Evolutionary conservation across 768 basidiomycete genomes (phyloP).

Genomic region (Mycena rosella): DNA sequence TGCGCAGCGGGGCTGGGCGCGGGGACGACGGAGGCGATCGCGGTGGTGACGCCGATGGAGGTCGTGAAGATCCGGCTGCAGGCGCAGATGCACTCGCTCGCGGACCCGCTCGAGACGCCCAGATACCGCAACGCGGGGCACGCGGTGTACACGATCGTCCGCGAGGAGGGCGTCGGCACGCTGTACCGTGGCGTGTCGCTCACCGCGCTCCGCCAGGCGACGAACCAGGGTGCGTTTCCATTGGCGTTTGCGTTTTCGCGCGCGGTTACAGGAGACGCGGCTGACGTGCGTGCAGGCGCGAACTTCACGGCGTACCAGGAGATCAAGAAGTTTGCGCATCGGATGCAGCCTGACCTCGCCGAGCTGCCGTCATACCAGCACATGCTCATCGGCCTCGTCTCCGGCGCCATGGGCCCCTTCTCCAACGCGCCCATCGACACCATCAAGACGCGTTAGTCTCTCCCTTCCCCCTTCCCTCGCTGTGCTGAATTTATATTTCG

Average conservation of each 20-base stretch:
- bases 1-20: constrained; percentile 83
- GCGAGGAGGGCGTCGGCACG: constrained; percentile 89
- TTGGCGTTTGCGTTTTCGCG: too few relatives aligned
- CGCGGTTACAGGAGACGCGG: too few relatives aligned
- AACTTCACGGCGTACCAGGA: constrained; percentile 99
- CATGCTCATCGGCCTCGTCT: constrained; percentile 94
- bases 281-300: constrained; percentile 64
- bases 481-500: too few relatives aligned
- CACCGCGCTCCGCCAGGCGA: constrained; percentile 95
- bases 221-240: constrained; percentile 85
- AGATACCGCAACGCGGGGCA: constrained; percentile 97
- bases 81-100: constrained; percentile 96
- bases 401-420: constrained; percentile 98
- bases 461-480: constrained; percentile 4
- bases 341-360: constrained; percentile 79
- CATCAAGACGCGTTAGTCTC: constrained; percentile 88
- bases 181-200: constrained; percentile 94
- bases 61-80: constrained; percentile 99
- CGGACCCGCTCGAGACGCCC: constrained; percentile 94
- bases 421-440: constrained; percentile 97
- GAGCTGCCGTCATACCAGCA: constrained; percentile 96
- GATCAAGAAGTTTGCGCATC: constrained; percentile 86
- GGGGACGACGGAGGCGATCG: constrained; percentile 94
- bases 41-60: constrained; percentile 98
- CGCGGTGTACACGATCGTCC: constrained; percentile 93